Evolutionary conservation across 768 basidiomycete species (phyloP), one percentile per base, ranked within the genome.

Genomic region (Pleurotus ostreatus): DNA sequence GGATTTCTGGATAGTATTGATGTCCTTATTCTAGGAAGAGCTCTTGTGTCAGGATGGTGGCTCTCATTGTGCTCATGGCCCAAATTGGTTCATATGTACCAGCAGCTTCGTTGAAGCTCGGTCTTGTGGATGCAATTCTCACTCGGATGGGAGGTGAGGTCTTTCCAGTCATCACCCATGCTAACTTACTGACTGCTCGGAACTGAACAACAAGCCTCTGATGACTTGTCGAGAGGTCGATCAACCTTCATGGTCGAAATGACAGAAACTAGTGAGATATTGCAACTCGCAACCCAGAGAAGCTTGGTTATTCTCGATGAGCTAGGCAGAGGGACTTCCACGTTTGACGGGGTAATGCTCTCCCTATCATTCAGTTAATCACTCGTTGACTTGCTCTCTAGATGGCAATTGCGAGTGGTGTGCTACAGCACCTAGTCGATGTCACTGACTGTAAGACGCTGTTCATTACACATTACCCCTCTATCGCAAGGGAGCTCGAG

Each of bases 161-260:
- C 4, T 22, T 44, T 41, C 45, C n/a, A n/a, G n/a, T n/a, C n/a
- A n/a, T n/a, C n/a, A n/a, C 37, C 49, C 46, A 61, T 40, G 61
- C 12, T 9, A 41, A 41, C 40, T 41, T 13, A 44, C 20, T 44
- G 11, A 22, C 41, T 43, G 2, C 30, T 25, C 5, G 23, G 9
- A 34, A 11, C 30, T 34, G 30, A 34, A 34, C 30, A 23, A 18
- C 11, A 56, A 88, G 96, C 96, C 0, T 88, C 85, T 8, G 96
- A 98, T 66, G 93, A 97, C 60, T 70, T 98, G 22, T 81, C 85
- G 5, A 80, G 88, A 39, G 94, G 94, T 0, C 83, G 92, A 6
- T 96, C 94, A 0, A 98, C 91, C 0, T 97, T 98, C 68, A 97
- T 97, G 95, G 92, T 98, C 2, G 96, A 99, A 70, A 87, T 98